Base-by-base conservation (phyloP, 768 basidiomycete species). In the Tulasnella sp. region DNA sequence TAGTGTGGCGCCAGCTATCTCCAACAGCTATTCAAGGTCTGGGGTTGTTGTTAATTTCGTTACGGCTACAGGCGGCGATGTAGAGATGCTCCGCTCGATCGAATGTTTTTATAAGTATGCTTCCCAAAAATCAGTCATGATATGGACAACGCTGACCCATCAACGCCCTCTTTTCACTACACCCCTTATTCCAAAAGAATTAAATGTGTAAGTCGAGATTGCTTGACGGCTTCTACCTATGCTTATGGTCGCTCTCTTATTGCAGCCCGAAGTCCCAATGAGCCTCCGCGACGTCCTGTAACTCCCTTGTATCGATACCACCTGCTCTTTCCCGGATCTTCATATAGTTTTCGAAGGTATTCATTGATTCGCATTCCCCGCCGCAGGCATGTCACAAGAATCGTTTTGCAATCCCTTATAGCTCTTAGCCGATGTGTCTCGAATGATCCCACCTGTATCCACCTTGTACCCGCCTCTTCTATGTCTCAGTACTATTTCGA, bases 21-120 rank as follows among this genome's bases (percentile, higher is more conserved):
- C 89, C n/a, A 80, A 87, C 49, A 84, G 69, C 70, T 86, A 90
- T 68, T 79, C 84, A 42, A 84, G 91, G 53, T 86, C 91, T 57
- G 96, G 94, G 27, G 87, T 97, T 54, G 80, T 96, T 61, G 80
- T 99, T 68, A 98, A 94, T 71, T 92, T 98, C 66, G 93, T 98
- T 62, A 96, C 93, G 59, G 94, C 93, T 56, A 92, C 92, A 12
- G 92, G 93, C 29, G 93, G 92, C 43, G 94, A 98, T 70, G 93
- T 97, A 57, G 94, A 98, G 74, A 96, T 97, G 92, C 75, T 98
- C 63, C 81, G 94, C 68, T 89, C 88, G 65, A 97, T 97, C 77
- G 94, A 98, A 76, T 94, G 92, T 78, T 94, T 92, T 74, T 97
- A 94, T 79, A 91, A 91, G 89, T 90, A 64, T 64, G 80, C 70